These are phyloP conservation scores for Abrus precatorius DNA, from an alignment of 306 rosid genomes.

Conservation along the genomic window DNA sequence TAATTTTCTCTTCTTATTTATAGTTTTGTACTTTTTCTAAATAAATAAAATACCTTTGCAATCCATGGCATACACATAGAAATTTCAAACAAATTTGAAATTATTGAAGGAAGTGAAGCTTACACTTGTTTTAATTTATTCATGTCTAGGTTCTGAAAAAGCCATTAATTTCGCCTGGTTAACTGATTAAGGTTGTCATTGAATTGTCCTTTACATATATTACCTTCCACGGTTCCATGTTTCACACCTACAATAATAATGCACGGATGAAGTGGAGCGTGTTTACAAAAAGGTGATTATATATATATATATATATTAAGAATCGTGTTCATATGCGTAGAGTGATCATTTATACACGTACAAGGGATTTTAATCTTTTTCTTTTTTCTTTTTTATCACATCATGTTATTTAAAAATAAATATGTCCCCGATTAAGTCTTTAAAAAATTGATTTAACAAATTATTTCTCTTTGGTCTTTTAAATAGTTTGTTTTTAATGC, in stretches of 20 bases:
- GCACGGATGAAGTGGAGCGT: constrained; percentile 39
- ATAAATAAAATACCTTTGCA: not conserved
- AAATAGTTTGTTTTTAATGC: too few relatives aligned
- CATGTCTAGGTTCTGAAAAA: not conserved
- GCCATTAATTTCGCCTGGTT: constrained; percentile 37
- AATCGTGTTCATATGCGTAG: too few relatives aligned
- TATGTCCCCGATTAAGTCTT: too few relatives aligned
- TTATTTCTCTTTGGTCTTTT: too few relatives aligned
- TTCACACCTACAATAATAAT: not conserved
- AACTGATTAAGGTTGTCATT: not conserved
- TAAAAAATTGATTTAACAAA: too few relatives aligned
- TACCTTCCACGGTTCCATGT: constrained; percentile 1
- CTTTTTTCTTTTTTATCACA: too few relatives aligned
- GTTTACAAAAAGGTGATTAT: not conserved
- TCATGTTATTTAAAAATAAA: too few relatives aligned
- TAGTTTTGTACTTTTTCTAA: not conserved
- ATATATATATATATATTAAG: too few relatives aligned
- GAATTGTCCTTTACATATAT: not conserved
- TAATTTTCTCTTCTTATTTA: not conserved
- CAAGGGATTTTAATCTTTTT: too few relatives aligned
- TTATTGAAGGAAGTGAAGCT: not conserved
- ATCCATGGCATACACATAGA: not conserved
- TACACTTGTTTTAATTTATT: not conserved
- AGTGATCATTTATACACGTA: too few relatives aligned
- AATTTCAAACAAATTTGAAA: not conserved